Conservation (phyloP, 2,329 filamentous ascomycete genomes). For the Aspergillus aculeatus region DNA sequence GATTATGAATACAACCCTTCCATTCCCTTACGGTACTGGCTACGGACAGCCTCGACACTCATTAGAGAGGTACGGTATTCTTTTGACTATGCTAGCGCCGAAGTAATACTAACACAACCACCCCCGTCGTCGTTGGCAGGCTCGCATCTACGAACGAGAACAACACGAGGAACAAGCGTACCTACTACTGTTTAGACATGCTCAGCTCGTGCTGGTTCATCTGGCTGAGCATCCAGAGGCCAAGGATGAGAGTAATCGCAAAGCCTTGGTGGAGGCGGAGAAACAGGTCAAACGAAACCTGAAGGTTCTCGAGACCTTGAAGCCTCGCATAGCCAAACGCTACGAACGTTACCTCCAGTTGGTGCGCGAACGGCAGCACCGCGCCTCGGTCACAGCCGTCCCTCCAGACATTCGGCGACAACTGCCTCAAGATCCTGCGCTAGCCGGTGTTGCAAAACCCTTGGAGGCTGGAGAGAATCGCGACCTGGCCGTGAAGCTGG, state of each 20-base stretch:
- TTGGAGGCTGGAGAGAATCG: conserved; percentile 70
- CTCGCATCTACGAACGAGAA: conserved; percentile 79
- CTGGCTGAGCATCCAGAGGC: conserved; percentile 75
- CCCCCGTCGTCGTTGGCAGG: conserved; percentile 50
- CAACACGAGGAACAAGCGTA: conserved; percentile 86
- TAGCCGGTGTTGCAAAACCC: conserved; percentile 58
- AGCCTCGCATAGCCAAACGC: conserved; percentile 71
- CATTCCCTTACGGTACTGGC: conserved; percentile 77
- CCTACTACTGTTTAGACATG: conserved; percentile 85
- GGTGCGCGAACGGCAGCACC: conserved; percentile 46
- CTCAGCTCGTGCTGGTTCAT: conserved; percentile 74
- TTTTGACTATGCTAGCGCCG: neutral
- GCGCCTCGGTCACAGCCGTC: conserved; percentile 29
- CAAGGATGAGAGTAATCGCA: conserved; percentile 60
- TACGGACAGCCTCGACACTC: conserved; percentile 75
- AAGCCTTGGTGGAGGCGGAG: conserved; percentile 56
- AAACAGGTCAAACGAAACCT: conserved; percentile 65
- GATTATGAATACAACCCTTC: conserved; percentile 77
- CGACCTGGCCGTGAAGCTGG: conserved; percentile 73
- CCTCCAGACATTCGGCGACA: conserved; percentile 16
- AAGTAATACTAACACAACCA: neutral
- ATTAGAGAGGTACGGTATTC: conserved; percentile 67
- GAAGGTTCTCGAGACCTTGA: conserved; percentile 71
- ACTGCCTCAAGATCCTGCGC: conserved; percentile 54
- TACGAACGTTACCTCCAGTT: conserved; percentile 67